Conservation (phyloP, 164 flowering plant genomes). For the Stephania yunnanensis region DNA sequence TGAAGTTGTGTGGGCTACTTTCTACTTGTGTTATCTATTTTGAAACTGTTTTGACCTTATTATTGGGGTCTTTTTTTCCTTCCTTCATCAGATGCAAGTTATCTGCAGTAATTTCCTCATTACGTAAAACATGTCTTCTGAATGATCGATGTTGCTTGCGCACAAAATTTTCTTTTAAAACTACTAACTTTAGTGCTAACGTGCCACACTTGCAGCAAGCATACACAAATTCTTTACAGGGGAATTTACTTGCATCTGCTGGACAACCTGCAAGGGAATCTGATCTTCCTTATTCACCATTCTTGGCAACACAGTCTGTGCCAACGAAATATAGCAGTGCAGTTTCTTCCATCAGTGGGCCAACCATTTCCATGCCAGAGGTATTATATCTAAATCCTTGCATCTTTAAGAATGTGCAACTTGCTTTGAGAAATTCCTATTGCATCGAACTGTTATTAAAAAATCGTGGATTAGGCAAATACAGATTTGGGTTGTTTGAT, state of each 20-base stretch:
- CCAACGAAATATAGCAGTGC: constrained; percentile 57
- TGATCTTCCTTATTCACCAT: constrained; percentile 71
- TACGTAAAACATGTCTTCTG: too few relatives aligned
- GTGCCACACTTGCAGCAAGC: constrained; percentile 39
- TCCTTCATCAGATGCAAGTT: too few relatives aligned
- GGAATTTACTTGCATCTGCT: constrained; percentile 52
- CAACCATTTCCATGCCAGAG: constrained; percentile 69
- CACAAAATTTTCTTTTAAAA: neutral
- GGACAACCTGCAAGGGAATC: constrained; percentile 62
- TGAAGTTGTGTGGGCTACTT: too few relatives aligned
- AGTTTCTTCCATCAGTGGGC: constrained; percentile 56
- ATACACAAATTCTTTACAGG: constrained; percentile 63
- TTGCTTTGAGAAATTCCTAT: neutral
- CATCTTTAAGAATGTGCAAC: neutral
- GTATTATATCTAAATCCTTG: constrained; percentile 24
- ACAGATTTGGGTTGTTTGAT: neutral
- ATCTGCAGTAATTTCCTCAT: too few relatives aligned
- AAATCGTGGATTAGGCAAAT: neutral
- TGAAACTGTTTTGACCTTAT: too few relatives aligned
- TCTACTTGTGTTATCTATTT: too few relatives aligned
- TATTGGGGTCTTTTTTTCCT: too few relatives aligned
- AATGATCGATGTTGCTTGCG: neutral
- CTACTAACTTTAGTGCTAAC: neutral
- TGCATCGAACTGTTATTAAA: neutral
- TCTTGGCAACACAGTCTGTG: constrained; percentile 60